Evolutionary conservation across 2,329 filamentous ascomycete species (phyloP).

Genomic region (Fusarium lyarnte): DNA sequence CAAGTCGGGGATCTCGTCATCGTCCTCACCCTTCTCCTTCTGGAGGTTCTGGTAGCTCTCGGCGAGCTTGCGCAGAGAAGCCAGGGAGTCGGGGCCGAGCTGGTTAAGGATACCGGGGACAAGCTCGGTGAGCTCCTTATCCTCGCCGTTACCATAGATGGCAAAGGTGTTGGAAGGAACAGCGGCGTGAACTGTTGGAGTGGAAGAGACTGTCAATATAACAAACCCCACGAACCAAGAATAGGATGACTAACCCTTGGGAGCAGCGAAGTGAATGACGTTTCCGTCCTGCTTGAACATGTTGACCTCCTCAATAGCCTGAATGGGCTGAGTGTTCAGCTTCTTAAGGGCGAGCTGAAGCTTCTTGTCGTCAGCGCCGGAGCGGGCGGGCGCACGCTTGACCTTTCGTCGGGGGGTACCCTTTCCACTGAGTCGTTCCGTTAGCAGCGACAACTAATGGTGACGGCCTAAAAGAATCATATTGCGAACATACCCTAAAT

Average conservation of each 20-base stretch:
- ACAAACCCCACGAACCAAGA: conserved; percentile 29
- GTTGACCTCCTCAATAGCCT: conserved; percentile 99
- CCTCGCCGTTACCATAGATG: conserved; percentile 98
- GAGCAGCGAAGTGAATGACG: conserved; percentile 98
- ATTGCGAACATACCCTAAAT: conserved; percentile 51
- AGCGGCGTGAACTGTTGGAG: conserved; percentile 83
- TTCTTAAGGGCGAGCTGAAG: conserved; percentile 97
- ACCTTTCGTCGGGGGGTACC: conserved; percentile 97
- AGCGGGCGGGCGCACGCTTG: conserved; percentile 95
- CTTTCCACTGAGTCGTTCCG: conserved; percentile 75
- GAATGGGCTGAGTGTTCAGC: conserved; percentile 99
- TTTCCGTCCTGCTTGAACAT: conserved; percentile 99
- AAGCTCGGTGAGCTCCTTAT: conserved; percentile 99
- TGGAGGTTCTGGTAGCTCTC: conserved; percentile 99
- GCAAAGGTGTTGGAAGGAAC: conserved; percentile 99
- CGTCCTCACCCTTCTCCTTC: conserved; percentile 84
- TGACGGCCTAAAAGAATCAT: conserved; percentile 19
- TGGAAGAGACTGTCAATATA: conserved; percentile 30
- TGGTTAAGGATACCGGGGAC: conserved; percentile 99
- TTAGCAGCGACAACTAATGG: conserved; percentile 44
- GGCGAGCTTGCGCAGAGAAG: conserved; percentile 96
- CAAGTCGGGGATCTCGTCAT: conserved; percentile 96
- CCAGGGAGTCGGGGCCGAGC: conserved; percentile 96
- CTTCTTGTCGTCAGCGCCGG: conserved; percentile 99
- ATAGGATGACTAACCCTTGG: conserved; percentile 78